These are phyloP conservation scores for Pleurotus platypus DNA, from an alignment of 768 basidiomycete species.

Conservation along the genomic window DNA sequence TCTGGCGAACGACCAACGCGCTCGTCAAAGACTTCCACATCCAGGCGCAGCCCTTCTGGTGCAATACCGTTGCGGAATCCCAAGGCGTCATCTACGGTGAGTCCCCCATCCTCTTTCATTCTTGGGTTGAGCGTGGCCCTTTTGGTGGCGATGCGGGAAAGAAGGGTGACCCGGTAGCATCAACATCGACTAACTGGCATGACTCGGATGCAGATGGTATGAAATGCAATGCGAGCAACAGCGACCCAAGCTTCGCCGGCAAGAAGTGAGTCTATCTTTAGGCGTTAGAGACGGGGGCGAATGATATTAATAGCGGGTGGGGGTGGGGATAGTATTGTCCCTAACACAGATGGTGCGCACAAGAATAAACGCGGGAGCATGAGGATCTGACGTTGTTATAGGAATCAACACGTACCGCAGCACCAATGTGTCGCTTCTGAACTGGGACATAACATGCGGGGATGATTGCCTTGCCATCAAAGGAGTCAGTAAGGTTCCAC, in stretches of 20 bases:
- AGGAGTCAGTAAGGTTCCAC: slow-evolving; percentile 33
- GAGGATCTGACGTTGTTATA: slow-evolving; percentile 12
- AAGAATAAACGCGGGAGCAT: background rate
- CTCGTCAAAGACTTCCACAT: slow-evolving; percentile 46
- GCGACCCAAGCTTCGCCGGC: slow-evolving; percentile 44
- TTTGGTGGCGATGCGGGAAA: background rate
- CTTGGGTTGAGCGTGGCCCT: background rate
- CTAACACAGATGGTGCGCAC: slow-evolving; percentile 55
- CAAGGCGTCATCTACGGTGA: slow-evolving; percentile 27
- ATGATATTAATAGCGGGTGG: background rate
- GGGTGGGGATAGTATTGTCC: slow-evolving; percentile 37
- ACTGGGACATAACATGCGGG: slow-evolving; percentile 62
- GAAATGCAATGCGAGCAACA: slow-evolving; percentile 54
- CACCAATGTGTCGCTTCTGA: slow-evolving; percentile 40
- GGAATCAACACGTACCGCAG: slow-evolving; percentile 57
- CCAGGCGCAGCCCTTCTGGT: slow-evolving; percentile 57
- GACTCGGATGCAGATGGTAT: slow-evolving; percentile 47
- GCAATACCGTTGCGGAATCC: slow-evolving; percentile 52
- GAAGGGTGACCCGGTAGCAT: background rate
- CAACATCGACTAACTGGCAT: too few relatives aligned
- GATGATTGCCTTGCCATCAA: slow-evolving; percentile 67
- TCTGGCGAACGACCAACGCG: slow-evolving; percentile 41
- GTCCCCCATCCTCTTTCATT: background rate
- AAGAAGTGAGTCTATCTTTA: slow-evolving; percentile 37
- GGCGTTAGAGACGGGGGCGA: background rate